A percentile compares a stretch with the other conserved stretches of the same genome.
Evolutionary conservation across 2,329 filamentous ascomycete genomes (phyloP).

Genomic region (Alternaria triticina): DNA sequence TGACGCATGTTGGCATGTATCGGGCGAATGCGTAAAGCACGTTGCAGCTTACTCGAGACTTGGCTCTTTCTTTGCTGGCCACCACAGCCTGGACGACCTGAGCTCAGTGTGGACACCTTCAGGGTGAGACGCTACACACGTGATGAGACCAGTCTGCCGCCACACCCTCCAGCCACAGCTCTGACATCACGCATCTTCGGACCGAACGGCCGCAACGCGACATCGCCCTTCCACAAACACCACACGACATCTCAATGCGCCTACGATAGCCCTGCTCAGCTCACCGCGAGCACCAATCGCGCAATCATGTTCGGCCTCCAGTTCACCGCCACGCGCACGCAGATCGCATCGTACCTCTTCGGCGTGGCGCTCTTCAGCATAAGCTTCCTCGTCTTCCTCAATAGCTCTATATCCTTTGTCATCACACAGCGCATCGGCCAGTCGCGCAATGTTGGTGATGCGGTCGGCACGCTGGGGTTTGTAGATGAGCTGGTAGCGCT

Average conservation of each 20-base stretch:
- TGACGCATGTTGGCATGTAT: neutral
- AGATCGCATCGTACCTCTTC: conserved; percentile 75
- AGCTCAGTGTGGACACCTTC: neutral
- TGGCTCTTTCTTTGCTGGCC: neutral
- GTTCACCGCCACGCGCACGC: conserved; percentile 64
- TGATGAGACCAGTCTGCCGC: conserved; percentile 1
- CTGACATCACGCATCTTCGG: conserved; percentile 13
- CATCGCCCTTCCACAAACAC: conserved; percentile 3
- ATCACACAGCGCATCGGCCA: conserved; percentile 82
- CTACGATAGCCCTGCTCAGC: conserved; percentile 20
- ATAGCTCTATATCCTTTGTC: conserved; percentile 83
- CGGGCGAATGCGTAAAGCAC: neutral
- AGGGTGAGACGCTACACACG: neutral
- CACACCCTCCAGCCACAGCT: conserved; percentile 6
- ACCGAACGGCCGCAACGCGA: conserved; percentile 9
- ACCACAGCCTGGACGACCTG: neutral
- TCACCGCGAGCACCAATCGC: conserved; percentile 27
- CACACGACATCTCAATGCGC: conserved; percentile 17
- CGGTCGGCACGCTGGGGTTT: conserved; percentile 84
- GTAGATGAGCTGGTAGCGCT: conserved; percentile 83
- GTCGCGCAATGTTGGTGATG: conserved; percentile 74
- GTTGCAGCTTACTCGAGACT: neutral
- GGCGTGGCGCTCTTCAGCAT: conserved; percentile 87
- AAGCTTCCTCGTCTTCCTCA: conserved; percentile 87
- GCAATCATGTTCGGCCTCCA: conserved; percentile 44